Base-by-base conservation (phyloP, 495 filamentous ascomycete genomes). In the Neurospora sp. region DNA sequence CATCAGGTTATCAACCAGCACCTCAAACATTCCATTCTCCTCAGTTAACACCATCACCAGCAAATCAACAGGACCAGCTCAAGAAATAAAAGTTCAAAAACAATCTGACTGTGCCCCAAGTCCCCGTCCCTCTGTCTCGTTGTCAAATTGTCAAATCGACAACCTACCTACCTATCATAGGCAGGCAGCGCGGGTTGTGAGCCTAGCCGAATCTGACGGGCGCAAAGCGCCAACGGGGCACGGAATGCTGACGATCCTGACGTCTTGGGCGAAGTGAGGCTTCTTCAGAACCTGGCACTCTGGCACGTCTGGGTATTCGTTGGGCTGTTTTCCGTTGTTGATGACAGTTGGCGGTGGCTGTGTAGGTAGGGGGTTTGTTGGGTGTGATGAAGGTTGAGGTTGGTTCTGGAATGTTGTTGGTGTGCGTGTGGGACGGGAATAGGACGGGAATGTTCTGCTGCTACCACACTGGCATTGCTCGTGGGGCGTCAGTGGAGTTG, bases 401-500 rank as follows among this genome's bases (percentile, higher is more conserved):
- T 59, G 20, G 48, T 27, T 22, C 20, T 53, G 42, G 42, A 53
- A 12, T 7, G 2, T 22, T 22, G n/a, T 53, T n/a, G 35, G 35
- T 35, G 31, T 35, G 31, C 31, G 4, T 35, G 31, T 35, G 31
- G 31, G 35, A 37, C 35, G 35, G 35, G 35, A 37, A 37, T 37
- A 6, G 35, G 35, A 37, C 35, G 35, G 35, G 35, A 37, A 37
- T 37, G 35, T 37, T 37, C 35, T 37, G 35, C 35, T 40, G 48
- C 5, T 59, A 27, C 22, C 20, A 5, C 20, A 31, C 7, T 11
- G 22, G 53, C 14, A 16, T 5, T 66, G 10, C n/a, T 22, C 9
- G 11, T 6, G 5, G 2, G 2, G 0, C 44, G n/a, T 0, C 0
- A 31, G 22, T 18, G 3, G 6, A 12, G 6, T 0, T 12, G 27